Percentiles rank a stretch among this genome's conserved stretches.
phyloP scores from a whole-genome alignment of 305 asterid genomes.

The Fraxinus dipetala region DNA sequence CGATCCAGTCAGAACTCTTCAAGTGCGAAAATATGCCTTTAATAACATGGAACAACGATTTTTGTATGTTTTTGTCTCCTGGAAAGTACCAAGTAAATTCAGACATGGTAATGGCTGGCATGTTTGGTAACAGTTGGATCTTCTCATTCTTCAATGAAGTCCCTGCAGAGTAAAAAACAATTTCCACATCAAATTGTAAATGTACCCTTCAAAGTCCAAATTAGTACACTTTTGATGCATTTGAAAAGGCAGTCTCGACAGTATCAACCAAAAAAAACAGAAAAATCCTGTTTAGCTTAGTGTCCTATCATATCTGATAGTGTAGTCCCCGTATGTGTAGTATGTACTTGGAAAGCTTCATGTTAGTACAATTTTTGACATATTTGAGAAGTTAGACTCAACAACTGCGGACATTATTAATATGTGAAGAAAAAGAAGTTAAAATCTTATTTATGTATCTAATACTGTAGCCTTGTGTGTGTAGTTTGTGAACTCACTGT shows the following conservation, averaged over 20 bases:
- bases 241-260: not conserved
- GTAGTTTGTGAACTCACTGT: slow-evolving; percentile 32
- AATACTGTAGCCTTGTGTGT: not conserved
- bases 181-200: not conserved
- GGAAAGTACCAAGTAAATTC: slow-evolving; percentile 54
- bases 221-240: not conserved
- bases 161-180: slow-evolving; percentile 32
- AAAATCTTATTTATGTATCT: not conserved
- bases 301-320: not conserved
- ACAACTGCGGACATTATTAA: too few species aligned
- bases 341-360: too few species aligned
- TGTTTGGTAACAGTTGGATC: slow-evolving; percentile 34
- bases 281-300: not conserved
- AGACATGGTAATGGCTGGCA: slow-evolving; percentile 39
- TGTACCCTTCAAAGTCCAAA: not conserved
- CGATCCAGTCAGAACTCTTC: slow-evolving; percentile 20
- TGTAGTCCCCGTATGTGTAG: too few species aligned
- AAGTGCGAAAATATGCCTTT: not conserved
- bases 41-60: slow-evolving; percentile 26
- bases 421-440: not conserved
- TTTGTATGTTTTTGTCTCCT: slow-evolving; percentile 28
- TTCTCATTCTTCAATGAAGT: slow-evolving; percentile 36
- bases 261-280: not conserved
- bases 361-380: not conserved
- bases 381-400: not conserved